phyloP scores from a whole-genome alignment of 2,329 filamentous ascomycete genomes.

The Colletotrichum graminicola region DNA sequence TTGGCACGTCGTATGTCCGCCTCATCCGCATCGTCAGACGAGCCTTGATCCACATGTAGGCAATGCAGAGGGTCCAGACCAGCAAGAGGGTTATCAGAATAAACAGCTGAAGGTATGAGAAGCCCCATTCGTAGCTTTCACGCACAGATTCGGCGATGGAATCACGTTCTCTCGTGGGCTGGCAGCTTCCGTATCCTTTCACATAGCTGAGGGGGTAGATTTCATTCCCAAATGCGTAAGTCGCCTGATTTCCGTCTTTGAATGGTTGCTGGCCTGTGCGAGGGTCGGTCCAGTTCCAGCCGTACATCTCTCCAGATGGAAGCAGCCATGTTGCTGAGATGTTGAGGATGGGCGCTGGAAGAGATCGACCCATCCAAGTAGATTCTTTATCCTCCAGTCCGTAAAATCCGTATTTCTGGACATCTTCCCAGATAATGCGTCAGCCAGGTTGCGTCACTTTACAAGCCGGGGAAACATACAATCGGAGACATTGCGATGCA shows the following conservation, averaged over 20 bases:
- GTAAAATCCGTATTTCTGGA: slow-evolving; percentile 42
- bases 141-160: slow-evolving; percentile 8
- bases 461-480: background rate
- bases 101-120: slow-evolving; percentile 46
- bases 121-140: slow-evolving; percentile 46
- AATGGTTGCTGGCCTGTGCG: slow-evolving; percentile 19
- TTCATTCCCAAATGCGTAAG: slow-evolving; percentile 20
- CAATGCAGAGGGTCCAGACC: slow-evolving; percentile 45
- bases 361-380: slow-evolving; percentile 22
- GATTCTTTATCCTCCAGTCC: slow-evolving; percentile 38
- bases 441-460: background rate
- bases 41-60: slow-evolving; percentile 43
- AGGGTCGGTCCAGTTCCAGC: slow-evolving; percentile 36
- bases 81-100: slow-evolving; percentile 32
- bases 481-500: slow-evolving; percentile 15
- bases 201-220: slow-evolving; percentile 43
- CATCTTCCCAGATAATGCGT: slow-evolving; percentile 22
- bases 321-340: slow-evolving; percentile 33
- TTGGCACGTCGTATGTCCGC: slow-evolving; percentile 18
- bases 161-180: slow-evolving; percentile 34
- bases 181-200: slow-evolving; percentile 42
- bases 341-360: slow-evolving; percentile 41
- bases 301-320: background rate
- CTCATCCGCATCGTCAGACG: slow-evolving; percentile 31
- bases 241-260: background rate